phyloP scores from a whole-genome alignment of 1,139 yeast genomes.

The Pichia sp. region DNA sequence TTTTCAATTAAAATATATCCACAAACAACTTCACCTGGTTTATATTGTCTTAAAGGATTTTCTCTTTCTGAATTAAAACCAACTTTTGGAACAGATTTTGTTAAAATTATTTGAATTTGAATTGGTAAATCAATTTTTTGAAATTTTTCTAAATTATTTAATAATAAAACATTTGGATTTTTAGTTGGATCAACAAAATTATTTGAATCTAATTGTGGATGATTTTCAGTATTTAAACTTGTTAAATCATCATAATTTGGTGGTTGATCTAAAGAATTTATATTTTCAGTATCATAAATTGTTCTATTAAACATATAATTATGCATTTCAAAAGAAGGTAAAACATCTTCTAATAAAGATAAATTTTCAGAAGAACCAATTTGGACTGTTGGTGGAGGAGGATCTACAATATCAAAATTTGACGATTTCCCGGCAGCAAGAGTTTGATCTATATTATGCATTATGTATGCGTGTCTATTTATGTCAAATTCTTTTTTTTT shows the following conservation, averaged over 20 bases:
- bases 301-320: slow-evolving; percentile 45
- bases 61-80: slow-evolving; percentile 30
- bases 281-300: slow-evolving; percentile 21
- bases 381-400: not conserved
- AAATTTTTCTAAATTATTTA: slow-evolving; percentile 32
- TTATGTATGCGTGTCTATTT: too few species aligned
- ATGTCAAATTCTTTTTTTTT: too few species aligned
- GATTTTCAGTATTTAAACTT: not conserved
- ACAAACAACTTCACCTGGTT: slow-evolving; percentile 49
- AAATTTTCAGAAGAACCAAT: not conserved
- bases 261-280: slow-evolving; percentile 12
- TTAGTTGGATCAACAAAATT: slow-evolving; percentile 18
- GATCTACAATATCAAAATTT: too few species aligned
- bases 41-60: slow-evolving; percentile 38
- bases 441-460: too few species aligned
- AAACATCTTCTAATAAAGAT: slow-evolving; percentile 34
- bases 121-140: slow-evolving; percentile 30
- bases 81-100: slow-evolving; percentile 32
- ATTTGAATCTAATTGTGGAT: slow-evolving; percentile 5
- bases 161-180: slow-evolving; percentile 28
- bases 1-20: slow-evolving; percentile 48
- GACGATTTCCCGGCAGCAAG: too few species aligned
- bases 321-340: slow-evolving; percentile 62
- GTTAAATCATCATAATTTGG: slow-evolving; percentile 22
- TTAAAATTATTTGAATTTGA: slow-evolving; percentile 32